phyloP scores from a whole-genome alignment of 2,329 filamentous ascomycete species.

The Pseudogymnoascus sp. region DNA sequence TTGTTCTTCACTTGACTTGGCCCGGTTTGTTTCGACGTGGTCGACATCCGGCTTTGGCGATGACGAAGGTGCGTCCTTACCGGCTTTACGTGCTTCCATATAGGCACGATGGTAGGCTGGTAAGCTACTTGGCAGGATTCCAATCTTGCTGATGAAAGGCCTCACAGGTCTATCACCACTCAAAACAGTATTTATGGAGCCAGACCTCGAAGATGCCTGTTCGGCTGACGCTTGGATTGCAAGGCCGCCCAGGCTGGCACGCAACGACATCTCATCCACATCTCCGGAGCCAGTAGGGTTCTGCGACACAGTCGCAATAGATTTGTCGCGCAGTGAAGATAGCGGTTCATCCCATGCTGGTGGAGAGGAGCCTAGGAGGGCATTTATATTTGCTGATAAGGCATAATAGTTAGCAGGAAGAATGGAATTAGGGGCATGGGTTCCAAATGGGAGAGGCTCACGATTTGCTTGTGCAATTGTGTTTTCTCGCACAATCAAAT shows the following conservation, averaged over 20 bases:
- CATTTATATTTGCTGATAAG: constrained; percentile 36
- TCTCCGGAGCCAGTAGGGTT: neutral
- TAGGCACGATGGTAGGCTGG: constrained; percentile 86
- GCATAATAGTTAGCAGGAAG: neutral
- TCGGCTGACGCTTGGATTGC: neutral
- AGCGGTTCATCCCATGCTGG: constrained; percentile 39
- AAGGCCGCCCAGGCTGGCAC: neutral
- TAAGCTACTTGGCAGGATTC: constrained; percentile 83
- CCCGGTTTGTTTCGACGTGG: constrained; percentile 27
- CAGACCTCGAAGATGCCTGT: neutral
- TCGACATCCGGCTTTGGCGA: constrained; percentile 42
- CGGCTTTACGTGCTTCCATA: constrained; percentile 64
- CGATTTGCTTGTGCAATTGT: constrained; percentile 85
- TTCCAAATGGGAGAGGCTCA: constrained; percentile 43
- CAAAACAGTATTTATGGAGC: constrained; percentile 23
- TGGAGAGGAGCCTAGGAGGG: constrained; percentile 47
- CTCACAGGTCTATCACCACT: constrained; percentile 25
- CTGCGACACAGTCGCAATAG: neutral
- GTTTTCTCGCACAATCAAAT: constrained; percentile 95
- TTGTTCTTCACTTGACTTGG: constrained; percentile 63
- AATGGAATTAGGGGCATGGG: neutral
- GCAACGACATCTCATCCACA: neutral
- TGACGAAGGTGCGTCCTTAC: constrained; percentile 39
- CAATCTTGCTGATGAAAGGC: constrained; percentile 65
- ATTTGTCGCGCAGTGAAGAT: constrained; percentile 1